phyloP scores from a whole-genome alignment of 768 basidiomycete species.

The Hericium coralloides region DNA sequence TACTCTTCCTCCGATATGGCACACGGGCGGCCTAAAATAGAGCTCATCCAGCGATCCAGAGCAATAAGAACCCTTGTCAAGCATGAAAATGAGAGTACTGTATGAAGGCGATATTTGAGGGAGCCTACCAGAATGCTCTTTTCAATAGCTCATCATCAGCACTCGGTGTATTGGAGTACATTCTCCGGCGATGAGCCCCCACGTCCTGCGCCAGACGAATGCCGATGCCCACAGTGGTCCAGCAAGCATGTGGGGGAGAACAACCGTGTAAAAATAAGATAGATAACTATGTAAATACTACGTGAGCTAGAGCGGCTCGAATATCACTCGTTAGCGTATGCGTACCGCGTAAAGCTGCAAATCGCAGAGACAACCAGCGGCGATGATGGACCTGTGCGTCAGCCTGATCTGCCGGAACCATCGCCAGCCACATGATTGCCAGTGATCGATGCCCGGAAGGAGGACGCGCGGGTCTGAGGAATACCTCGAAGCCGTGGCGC shows the following conservation, averaged over 20 bases:
- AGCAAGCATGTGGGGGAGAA: constrained; percentile 40
- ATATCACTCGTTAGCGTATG: constrained; percentile 19
- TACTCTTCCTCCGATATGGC: constrained; percentile 69
- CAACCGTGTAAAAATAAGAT: constrained; percentile 31
- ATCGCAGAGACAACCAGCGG: constrained; percentile 54
- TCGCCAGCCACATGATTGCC: constrained; percentile 34
- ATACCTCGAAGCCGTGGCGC: constrained; percentile 7
- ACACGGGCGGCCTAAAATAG: constrained; percentile 54
- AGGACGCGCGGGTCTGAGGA: constrained; percentile 8
- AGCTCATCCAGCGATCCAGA: constrained; percentile 38
- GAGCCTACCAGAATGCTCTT: constrained; percentile 52
- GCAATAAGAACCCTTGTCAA: constrained; percentile 36
- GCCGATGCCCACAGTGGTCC: constrained; percentile 52
- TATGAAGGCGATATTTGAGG: background rate
- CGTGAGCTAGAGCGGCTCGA: constrained; percentile 13
- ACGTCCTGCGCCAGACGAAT: constrained; percentile 69
- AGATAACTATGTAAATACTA: constrained; percentile 22
- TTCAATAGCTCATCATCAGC: constrained; percentile 70
- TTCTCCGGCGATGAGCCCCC: constrained; percentile 52
- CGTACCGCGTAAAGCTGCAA: constrained; percentile 57
- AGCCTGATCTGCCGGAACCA: constrained; percentile 52
- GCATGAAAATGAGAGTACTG: background rate
- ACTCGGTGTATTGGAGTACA: constrained; percentile 30
- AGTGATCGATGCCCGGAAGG: background rate
- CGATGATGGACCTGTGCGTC: constrained; percentile 45